These are phyloP conservation scores for Xylariaceae sp. DNA, from an alignment of 2,329 filamentous ascomycete genomes.

Conservation along the genomic window DNA sequence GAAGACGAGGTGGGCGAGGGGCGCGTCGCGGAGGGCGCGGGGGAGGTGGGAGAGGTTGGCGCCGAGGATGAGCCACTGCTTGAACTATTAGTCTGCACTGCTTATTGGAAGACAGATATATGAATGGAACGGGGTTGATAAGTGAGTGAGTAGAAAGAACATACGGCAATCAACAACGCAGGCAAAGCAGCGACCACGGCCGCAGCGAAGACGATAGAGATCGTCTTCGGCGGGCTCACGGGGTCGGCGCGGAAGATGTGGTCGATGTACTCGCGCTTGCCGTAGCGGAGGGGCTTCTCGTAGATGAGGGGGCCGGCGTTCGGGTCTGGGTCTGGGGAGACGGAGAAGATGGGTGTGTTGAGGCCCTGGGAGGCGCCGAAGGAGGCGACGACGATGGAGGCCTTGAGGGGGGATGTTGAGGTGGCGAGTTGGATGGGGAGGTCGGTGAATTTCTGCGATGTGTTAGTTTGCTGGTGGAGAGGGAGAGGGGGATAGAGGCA, in stretches of 20 bases:
- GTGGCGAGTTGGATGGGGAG: constrained; percentile 77
- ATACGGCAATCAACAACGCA: constrained; percentile 63
- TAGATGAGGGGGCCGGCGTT: constrained; percentile 54
- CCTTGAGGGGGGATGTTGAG: constrained; percentile 62
- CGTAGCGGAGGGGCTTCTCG: constrained; percentile 72
- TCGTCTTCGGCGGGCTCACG: constrained; percentile 70
- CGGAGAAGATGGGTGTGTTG: constrained; percentile 65
- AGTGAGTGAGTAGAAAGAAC: constrained; percentile 27
- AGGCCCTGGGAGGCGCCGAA: constrained; percentile 71
- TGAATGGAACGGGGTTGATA: no score
- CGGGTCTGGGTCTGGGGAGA: constrained; percentile 61
- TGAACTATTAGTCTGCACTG: no score
- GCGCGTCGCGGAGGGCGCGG: constrained; percentile 69
- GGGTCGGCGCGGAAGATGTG: constrained; percentile 83
- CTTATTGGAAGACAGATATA: no score
- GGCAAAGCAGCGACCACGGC: constrained; percentile 71
- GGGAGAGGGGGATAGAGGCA: not conserved
- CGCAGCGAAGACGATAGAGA: constrained; percentile 72
- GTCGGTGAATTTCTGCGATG: constrained; percentile 72
- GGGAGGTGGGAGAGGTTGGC: constrained; percentile 75
- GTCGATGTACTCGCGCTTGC: constrained; percentile 76
- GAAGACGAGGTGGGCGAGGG: constrained; percentile 77
- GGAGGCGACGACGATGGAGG: constrained; percentile 78
- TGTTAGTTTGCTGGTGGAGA: not conserved
- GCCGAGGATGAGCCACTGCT: constrained; percentile 73